phyloP scores from a whole-genome alignment of 306 rosid species.

The Acacia melanoxylon region DNA sequence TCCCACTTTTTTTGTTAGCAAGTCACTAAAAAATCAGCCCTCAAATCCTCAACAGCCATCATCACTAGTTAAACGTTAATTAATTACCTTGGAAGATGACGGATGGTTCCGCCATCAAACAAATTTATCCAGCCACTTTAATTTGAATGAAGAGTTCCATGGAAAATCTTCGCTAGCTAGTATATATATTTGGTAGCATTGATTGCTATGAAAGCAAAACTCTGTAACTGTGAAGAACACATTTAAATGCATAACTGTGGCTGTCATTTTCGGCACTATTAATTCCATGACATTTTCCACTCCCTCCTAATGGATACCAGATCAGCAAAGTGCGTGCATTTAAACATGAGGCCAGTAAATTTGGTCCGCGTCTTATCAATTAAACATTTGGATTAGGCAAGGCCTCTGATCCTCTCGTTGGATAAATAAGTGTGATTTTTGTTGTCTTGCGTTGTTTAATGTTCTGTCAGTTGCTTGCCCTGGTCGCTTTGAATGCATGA shows the following conservation, averaged over 20 bases:
- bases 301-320: neutral
- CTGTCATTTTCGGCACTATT: slow-evolving; percentile 17
- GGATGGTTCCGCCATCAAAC: too few relatives aligned
- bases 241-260: neutral
- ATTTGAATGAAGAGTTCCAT: neutral
- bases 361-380: neutral
- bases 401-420: neutral
- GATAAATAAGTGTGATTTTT: neutral
- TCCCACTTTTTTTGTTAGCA: too few relatives aligned
- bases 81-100: too few relatives aligned
- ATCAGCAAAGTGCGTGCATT: neutral
- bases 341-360: neutral
- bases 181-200: neutral
- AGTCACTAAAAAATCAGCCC: neutral
- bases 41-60: neutral
- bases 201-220: neutral
- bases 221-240: neutral
- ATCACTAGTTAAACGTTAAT: too few relatives aligned
- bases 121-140: neutral
- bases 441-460: neutral
- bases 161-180: neutral
- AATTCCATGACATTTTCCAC: slow-evolving; percentile 17
- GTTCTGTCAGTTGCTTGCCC: neutral
- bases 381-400: neutral
- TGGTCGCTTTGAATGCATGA: neutral